These are phyloP conservation scores for Nicotiana undulata DNA, from an alignment of 257 asterid species.

Conservation along the genomic window DNA sequence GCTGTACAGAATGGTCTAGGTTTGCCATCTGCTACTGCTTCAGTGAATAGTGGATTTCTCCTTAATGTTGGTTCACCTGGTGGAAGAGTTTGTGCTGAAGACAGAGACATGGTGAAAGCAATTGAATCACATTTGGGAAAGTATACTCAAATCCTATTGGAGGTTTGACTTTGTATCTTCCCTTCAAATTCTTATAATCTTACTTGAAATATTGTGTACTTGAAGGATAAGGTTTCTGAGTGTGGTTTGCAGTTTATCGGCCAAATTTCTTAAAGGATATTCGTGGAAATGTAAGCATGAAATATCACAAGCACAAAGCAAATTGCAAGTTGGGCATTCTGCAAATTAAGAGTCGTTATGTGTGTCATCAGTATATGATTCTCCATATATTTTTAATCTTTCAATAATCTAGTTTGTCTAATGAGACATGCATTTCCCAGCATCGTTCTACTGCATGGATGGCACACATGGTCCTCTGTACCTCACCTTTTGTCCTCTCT, in stretches of 20 bases:
- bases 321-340: neutral
- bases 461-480: neutral
- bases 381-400: neutral
- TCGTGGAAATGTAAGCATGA: neutral
- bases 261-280: neutral
- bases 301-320: neutral
- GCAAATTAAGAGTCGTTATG: neutral
- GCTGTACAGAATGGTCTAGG: slow-evolving; percentile 83
- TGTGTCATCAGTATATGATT: neutral
- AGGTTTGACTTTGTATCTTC: slow-evolving; percentile 40
- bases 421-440: neutral
- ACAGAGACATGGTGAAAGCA: slow-evolving; percentile 86
- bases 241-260: neutral
- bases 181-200: neutral
- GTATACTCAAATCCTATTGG: slow-evolving; percentile 81
- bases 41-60: slow-evolving; percentile 89
- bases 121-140: slow-evolving; percentile 76
- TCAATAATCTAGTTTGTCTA: neutral
- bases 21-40: slow-evolving; percentile 81
- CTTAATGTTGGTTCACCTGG: slow-evolving; percentile 98
- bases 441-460: neutral
- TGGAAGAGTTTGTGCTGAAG: slow-evolving; percentile 81
- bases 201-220: neutral
- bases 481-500: neutral
- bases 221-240: neutral